A percentile compares a stretch with the other conserved stretches of the same genome.
These are phyloP conservation scores for Pseudogymnoascus sp. DNA, from an alignment of 2,329 filamentous ascomycete species.

Conservation along the genomic window DNA sequence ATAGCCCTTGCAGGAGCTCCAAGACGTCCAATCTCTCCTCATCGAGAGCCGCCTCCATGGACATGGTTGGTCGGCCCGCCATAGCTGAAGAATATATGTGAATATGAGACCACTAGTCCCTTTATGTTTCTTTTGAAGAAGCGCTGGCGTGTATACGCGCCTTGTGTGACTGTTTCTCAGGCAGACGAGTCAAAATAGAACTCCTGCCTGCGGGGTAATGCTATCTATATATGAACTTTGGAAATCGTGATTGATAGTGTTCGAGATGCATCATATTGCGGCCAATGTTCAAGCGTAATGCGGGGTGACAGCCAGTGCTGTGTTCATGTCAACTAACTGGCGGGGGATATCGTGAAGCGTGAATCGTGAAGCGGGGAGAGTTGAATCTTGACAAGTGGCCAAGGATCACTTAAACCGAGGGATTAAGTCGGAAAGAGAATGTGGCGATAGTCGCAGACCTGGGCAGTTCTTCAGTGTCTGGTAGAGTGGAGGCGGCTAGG, in stretches of 20 bases:
- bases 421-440: neutral
- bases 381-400: neutral
- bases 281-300: constrained; percentile 11
- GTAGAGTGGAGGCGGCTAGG: neutral
- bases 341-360: neutral
- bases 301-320: constrained; percentile 8
- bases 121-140: constrained; percentile 10
- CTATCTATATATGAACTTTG: constrained; percentile 29
- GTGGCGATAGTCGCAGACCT: neutral
- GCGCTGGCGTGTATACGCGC: neutral
- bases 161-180: neutral
- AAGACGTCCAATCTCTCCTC: constrained; percentile 69
- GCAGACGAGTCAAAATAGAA: neutral
- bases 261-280: constrained; percentile 28
- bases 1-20: constrained; percentile 48
- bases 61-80: constrained; percentile 46
- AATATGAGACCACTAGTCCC: constrained; percentile 13
- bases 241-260: constrained; percentile 20
- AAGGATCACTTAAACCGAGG: neutral
- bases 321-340: constrained; percentile 6
- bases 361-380: neutral
- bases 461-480: neutral
- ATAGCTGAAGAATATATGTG: constrained; percentile 12
- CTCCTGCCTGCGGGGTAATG: constrained; percentile 7
- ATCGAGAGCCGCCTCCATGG: constrained; percentile 67